Evolutionary conservation across 2,329 filamentous ascomycete species (phyloP), one percentile per base, ranked within the genome.

Genomic region (Aspergillus hortae): DNA sequence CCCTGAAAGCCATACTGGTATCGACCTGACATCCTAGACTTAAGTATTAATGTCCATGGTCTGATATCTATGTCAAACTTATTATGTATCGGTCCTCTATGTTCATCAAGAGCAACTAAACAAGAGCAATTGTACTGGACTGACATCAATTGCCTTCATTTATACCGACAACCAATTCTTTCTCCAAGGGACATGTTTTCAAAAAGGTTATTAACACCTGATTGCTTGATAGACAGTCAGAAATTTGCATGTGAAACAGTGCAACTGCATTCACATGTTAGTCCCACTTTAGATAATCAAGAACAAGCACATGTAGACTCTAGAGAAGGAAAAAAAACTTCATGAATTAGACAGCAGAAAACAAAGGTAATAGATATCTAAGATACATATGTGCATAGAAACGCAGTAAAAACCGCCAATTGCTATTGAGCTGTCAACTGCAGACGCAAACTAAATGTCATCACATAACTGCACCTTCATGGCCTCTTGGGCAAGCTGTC

Each of bases 351-450:
- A 38, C n/a, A 9, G 5, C 14, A 6, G 12, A 38, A 19, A 21
- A 15, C 40, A 25, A 44, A 44, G 17, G 30, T 11, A 44, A 49
- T 44, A 49, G 35, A 44, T 44, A 6, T 49, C 27, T 44, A 49
- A 27, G 40, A 14, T 49, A 49, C 47, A 44, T 44, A 49, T 49
- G 47, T 49, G 32, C 47, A 49, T 27, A 42, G 43, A 49, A 49
- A 44, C 17, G 11, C 40, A 6, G 41, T 35, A 21, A 49, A 38
- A 38, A 38, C 41, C 25, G 17, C 21, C 38, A 21, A 44, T 49
- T 27, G 23, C 41, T 44, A 19, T 30, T 19, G 15, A 42, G 17
- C 19, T 23, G 40, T 42, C 19, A 17, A 38, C 15, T 38, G 35
- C 35, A 38, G 35, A 38, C 14, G 15, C 14, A 38, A 38, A 38